These are phyloP conservation scores for Logfia minima DNA, from an alignment of 129 eudicot genomes.

Conservation along the genomic window DNA sequence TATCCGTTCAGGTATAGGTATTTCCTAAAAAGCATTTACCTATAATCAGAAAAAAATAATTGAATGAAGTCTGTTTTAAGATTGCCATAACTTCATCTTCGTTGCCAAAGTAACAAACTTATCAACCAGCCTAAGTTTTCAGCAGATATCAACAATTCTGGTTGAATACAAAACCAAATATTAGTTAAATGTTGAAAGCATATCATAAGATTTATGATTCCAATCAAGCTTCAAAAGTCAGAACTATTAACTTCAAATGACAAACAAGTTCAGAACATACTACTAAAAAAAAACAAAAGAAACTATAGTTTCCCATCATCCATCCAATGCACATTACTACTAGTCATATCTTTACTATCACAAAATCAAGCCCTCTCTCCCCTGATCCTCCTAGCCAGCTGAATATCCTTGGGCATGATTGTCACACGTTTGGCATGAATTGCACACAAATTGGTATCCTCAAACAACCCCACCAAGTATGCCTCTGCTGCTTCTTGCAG, in stretches of 20 bases:
- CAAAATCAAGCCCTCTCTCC: slow-evolving; percentile 45
- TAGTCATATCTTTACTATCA: slow-evolving; percentile 4
- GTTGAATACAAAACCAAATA: too few species aligned
- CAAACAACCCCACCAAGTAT: slow-evolving; percentile 43
- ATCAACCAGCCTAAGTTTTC: too few species aligned
- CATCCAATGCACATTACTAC: slow-evolving; percentile 6
- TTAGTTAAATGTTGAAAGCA: too few species aligned
- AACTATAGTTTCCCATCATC: slow-evolving; percentile 11
- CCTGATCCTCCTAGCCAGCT: slow-evolving; percentile 46
- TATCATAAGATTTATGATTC: neutral
- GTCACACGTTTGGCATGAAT: slow-evolving; percentile 48
- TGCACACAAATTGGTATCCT: slow-evolving; percentile 47
- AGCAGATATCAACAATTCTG: too few species aligned
- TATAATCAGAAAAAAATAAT: too few species aligned
- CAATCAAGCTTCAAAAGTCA: neutral
- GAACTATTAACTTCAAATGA: neutral
- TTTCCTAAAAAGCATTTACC: too few species aligned
- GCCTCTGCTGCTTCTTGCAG: slow-evolving; percentile 56
- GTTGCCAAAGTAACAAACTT: too few species aligned
- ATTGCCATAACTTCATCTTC: too few species aligned
- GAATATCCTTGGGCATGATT: slow-evolving; percentile 54
- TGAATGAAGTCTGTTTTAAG: too few species aligned
- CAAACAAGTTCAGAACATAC: slow-evolving; percentile 13
- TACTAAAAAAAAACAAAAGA: neutral
- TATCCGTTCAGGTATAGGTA: too few species aligned